phyloP scores from a whole-genome alignment of 331 rosid genomes.

The Prunus yedoensis region DNA sequence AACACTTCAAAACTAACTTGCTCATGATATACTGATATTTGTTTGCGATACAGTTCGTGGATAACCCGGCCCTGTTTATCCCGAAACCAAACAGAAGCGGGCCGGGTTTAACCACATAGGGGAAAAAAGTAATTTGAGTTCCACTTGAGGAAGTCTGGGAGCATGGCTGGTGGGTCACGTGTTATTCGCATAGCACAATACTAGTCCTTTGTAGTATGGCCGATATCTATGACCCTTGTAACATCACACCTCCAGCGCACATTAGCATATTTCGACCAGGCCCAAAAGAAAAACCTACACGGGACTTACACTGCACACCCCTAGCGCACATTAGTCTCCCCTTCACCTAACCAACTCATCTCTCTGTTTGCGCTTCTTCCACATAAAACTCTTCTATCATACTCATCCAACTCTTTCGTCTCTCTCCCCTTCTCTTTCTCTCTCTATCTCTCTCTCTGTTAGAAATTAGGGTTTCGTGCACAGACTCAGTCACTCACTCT shows the following conservation, averaged over 20 bases:
- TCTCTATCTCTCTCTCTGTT: constrained; percentile 25
- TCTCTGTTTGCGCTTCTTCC: constrained; percentile 59
- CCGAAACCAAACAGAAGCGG: no score
- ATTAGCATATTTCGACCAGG: constrained; percentile 29
- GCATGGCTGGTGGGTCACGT: constrained; percentile 16
- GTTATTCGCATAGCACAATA: neutral
- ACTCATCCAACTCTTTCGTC: neutral
- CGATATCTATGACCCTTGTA: neutral
- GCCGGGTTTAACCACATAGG: no score
- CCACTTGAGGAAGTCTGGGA: neutral
- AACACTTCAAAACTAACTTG: no score
- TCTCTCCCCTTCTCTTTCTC: constrained; percentile 1
- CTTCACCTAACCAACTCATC: constrained; percentile 51
- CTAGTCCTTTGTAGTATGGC: no score
- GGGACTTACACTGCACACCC: constrained; percentile 19
- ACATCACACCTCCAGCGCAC: constrained; percentile 15
- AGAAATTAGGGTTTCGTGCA: constrained; percentile 62
- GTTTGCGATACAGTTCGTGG: no score
- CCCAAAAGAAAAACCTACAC: neutral
- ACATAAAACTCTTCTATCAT: constrained; percentile 35
- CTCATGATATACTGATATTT: no score
- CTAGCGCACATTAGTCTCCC: constrained; percentile 43
- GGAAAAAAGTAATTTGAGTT: neutral
- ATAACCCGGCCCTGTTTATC: no score
- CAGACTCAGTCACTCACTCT: constrained; percentile 8